Evolutionary conservation across 1,284 basidiomycete species (phyloP).

Genomic region (Ganoderma multipileum): DNA sequence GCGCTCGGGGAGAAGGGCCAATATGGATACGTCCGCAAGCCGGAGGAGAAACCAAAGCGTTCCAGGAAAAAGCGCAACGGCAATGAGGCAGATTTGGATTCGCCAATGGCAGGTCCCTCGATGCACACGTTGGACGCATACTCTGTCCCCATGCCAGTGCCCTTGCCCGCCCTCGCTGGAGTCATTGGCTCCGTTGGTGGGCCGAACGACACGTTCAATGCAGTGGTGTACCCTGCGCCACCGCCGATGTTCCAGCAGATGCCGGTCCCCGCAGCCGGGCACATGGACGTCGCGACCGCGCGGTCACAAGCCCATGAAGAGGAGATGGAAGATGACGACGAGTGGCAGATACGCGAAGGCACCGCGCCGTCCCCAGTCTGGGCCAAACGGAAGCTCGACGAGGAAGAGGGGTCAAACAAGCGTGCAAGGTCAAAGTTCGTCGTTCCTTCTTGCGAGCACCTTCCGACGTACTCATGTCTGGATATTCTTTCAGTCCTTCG

Average conservation of each 20-base stretch:
- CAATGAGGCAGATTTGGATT: constrained; percentile 22
- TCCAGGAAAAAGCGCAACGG: constrained; percentile 51
- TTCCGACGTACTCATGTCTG: background rate
- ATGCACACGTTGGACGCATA: constrained; percentile 31
- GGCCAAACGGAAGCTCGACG: constrained; percentile 61
- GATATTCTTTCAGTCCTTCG: constrained; percentile 11
- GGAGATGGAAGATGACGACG: constrained; percentile 63
- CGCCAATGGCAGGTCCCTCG: constrained; percentile 31
- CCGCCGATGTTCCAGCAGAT: constrained; percentile 31
- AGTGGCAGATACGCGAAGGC: constrained; percentile 72
- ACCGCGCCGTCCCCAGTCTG: constrained; percentile 68
- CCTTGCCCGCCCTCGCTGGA: constrained; percentile 26
- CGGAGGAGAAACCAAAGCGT: constrained; percentile 69
- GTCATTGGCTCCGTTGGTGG: constrained; percentile 26
- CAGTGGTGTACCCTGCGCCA: constrained; percentile 28
- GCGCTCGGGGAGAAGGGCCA: constrained; percentile 74
- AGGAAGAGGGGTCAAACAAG: constrained; percentile 42
- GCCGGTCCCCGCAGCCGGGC: constrained; percentile 25
- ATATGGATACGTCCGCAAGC: constrained; percentile 76
- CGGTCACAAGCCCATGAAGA: constrained; percentile 42
- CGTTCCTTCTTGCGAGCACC: background rate
- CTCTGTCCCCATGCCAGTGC: constrained; percentile 31
- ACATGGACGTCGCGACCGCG: constrained; percentile 31
- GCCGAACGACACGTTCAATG: constrained; percentile 21
- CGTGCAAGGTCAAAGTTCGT: constrained; percentile 41